Evolutionary conservation across 148 eudicot genomes (phyloP), one percentile per base, ranked within the genome.

Genomic region (Chenopodium quinoa): DNA sequence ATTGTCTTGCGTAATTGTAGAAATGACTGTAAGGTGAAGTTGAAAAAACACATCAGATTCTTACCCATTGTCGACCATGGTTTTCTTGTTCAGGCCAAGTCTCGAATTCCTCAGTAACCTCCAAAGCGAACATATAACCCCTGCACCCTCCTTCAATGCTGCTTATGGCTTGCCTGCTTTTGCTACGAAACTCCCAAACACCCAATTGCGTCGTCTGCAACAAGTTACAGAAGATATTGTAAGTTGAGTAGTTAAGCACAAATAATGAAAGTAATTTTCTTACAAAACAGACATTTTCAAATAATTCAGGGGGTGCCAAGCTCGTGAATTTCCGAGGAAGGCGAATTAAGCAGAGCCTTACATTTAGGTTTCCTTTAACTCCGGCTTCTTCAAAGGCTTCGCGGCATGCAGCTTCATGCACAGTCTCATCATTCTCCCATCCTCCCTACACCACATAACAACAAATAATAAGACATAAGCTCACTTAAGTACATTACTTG

Each of bases 331-430:
- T 58, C 7, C 0, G 22, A 56, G 4, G 0, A 56, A 56, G 16
- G 17, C 5, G 19, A 56, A 19, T 62, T 62, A 4, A 60, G 25
- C 8, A 0, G 4, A 27, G 67, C 34, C 86, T 77, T 88, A 88
- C 92, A 66, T 86, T 84, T 58, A 90, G 83, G 58, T 65, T 82
- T 78, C 92, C 92, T 75, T 54, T 77, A 25, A 90, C 89, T 25
- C 92, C 90, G 3, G 92, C 92, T 80, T 90, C 92, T 80, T 90
- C 92, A 20, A 88, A 65, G 23, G 92, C 92, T 83, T 90, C 92
- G 1, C 92, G 88, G 37, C 88, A 77, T 25, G 92, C 92, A 25
- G 92, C 92, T 81, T 90, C 86, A 79, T 88, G 85, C 19, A 90
- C 82, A 62, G 88, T 88, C 73, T 88, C 90, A 50, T 90, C 92